Evolutionary conservation across 2,329 filamentous ascomycete genomes (phyloP).

Genomic region (Sarocladiaceae sp.): DNA sequence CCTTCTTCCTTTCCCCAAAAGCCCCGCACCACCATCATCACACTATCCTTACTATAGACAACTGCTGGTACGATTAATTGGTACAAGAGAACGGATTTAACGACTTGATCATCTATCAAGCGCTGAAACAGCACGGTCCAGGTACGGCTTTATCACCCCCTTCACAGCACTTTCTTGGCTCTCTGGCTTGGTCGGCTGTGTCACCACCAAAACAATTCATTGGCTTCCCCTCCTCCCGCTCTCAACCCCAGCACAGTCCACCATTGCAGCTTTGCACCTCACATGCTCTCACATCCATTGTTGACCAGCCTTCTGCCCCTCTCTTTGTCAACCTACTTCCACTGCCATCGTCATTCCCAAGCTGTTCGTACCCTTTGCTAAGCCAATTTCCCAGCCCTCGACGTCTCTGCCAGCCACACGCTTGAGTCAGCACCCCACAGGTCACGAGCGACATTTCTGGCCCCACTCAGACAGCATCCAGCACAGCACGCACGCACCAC

Average conservation of each 20-base stretch:
- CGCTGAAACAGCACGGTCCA: constrained; percentile 1
- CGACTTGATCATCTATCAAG: too few species aligned
- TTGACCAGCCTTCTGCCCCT: neutral
- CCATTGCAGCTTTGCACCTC: neutral
- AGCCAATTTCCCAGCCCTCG: constrained; percentile 9
- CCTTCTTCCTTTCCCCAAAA: neutral
- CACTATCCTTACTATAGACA: too few species aligned
- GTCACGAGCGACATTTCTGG: constrained; percentile 10
- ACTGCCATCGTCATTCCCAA: neutral
- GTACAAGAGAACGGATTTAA: too few species aligned
- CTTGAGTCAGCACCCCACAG: constrained; percentile 11
- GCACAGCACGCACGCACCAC: constrained; percentile 3
- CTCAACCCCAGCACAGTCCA: constrained; percentile 1
- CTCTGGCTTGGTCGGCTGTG: neutral
- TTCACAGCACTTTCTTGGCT: neutral
- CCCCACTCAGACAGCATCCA: constrained; percentile 8
- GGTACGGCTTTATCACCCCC: neutral
- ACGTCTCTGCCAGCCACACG: constrained; percentile 8
- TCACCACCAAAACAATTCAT: constrained; percentile 6
- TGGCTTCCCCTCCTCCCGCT: constrained; percentile 1
- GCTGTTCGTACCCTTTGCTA: constrained; percentile 3
- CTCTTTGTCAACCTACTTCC: neutral
- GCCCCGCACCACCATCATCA: constrained; percentile 5
- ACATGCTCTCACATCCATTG: neutral
- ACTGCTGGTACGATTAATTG: too few species aligned